Evolutionary conservation across 108 stramenopile genomes (phyloP), one percentile per base, ranked within the genome.

Genomic region (Nitzschia sp.): DNA sequence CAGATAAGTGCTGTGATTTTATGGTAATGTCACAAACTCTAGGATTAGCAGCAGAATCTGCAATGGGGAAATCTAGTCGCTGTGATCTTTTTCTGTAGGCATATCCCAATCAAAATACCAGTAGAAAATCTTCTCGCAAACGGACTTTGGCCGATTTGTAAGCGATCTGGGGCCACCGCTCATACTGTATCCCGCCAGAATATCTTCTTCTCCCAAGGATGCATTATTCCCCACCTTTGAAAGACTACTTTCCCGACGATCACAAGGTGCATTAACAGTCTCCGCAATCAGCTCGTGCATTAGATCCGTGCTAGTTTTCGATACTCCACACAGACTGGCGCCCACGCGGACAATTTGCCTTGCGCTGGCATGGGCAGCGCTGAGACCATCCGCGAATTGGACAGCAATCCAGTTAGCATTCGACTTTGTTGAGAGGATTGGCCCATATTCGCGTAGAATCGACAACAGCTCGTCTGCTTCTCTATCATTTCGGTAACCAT

Each of bases 21-120:
- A n/a, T n/a, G n/a, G n/a, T n/a, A n/a, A n/a, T n/a, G n/a, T n/a
- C n/a, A n/a, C n/a, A n/a, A n/a, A n/a, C n/a, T n/a, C n/a, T n/a
- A n/a, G n/a, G n/a, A n/a, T n/a, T n/a, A n/a, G n/a, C n/a, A n/a
- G n/a, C n/a, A n/a, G n/a, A n/a, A n/a, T n/a, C n/a, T n/a, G n/a
- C n/a, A n/a, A n/a, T n/a, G n/a, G n/a, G n/a, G n/a, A n/a, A n/a
- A n/a, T n/a, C n/a, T n/a, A n/a, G n/a, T n/a, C n/a, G n/a, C n/a
- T n/a, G n/a, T n/a, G n/a, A n/a, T n/a, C n/a, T n/a, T n/a, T n/a
- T n/a, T n/a, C n/a, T n/a, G n/a, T n/a, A n/a, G n/a, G n/a, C n/a
- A n/a, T 53, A 19, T 65, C 64, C 64, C 64, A 65, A 6, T 31
- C 64, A 33, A 65, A 51, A 48, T 46, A 49, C 64, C 64, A 65